These are phyloP conservation scores for Sporothrix pseudoabietina DNA, from an alignment of 2,329 filamentous ascomycete genomes.

Conservation along the genomic window DNA sequence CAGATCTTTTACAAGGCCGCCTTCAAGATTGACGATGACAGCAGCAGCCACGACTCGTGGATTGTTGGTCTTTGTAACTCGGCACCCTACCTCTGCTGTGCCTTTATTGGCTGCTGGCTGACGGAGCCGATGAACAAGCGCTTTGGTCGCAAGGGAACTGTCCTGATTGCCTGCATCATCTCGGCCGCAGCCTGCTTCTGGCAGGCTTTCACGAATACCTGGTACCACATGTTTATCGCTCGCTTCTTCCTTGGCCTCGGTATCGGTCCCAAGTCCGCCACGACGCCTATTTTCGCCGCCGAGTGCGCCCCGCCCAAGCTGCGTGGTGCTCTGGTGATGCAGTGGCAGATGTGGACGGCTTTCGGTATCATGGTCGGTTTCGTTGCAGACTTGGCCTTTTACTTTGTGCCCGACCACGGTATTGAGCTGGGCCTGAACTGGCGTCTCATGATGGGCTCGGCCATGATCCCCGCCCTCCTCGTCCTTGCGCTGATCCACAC, in stretches of 20 bases:
- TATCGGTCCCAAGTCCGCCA: conserved; percentile 70
- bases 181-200: conserved; percentile 45
- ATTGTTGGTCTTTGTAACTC: conserved; percentile 64
- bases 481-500: conserved; percentile 54
- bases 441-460: conserved; percentile 69
- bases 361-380: conserved; percentile 58
- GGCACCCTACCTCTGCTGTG: conserved; percentile 66
- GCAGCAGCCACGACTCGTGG: conserved; percentile 54
- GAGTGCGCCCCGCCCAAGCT: conserved; percentile 66
- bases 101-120: conserved; percentile 71
- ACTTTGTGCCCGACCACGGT: conserved; percentile 54
- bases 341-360: conserved; percentile 52
- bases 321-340: conserved; percentile 70
- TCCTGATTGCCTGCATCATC: conserved; percentile 65
- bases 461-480: conserved; percentile 62
- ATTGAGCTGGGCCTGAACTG: conserved; percentile 62
- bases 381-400: conserved; percentile 63
- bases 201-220: conserved; percentile 50
- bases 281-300: conserved; percentile 65
- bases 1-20: conserved; percentile 65
- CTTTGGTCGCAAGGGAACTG: conserved; percentile 71
- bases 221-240: conserved; percentile 71
- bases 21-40: conserved; percentile 60
- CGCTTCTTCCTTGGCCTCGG: conserved; percentile 70
- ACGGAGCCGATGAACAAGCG: conserved; percentile 70